Evolutionary conservation across 805 yeast species (phyloP), one percentile per base, ranked within the genome.

Genomic region (Candida xyloterini): DNA sequence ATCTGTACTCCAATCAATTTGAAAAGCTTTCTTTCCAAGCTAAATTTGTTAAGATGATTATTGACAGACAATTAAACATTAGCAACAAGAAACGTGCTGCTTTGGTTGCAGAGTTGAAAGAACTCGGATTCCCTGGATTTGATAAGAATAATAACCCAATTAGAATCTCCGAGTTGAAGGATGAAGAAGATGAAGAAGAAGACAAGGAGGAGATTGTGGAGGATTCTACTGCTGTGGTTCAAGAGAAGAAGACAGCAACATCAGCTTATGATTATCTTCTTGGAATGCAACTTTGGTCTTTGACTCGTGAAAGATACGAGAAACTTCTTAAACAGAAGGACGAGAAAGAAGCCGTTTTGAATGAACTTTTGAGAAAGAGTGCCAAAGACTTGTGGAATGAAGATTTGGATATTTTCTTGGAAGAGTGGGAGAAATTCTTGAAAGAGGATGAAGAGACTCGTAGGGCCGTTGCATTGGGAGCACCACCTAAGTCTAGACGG

Each of bases 251-350:
- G 35, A 82, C 79, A 16, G 65, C 76, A 11, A 71, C 73, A 36
- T 76, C 88, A 8, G 71, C 81, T 6, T 91, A 79, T 62, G 98
- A 93, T 55, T 93, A 93, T 53, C 70, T 93, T 47, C 70, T 93
- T 38, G 95, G 93, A 38, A 85, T 93, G 96, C 78, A 89, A 25
- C 81, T 93, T 48, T 88, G 96, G 93, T 84, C 96, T 27, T 76
- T 93, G 57, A 91, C 99, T 0, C 74, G 73, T 43, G 99, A 93
- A 64, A 76, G 93, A 52, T 93, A 90, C 57, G 90, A 87, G 54
- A 81, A 76, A 50, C 68, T 93, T 49, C 67, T 89, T 53, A 72
- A 73, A 38, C 95, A 90, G 58, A 74, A 78, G 45, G 86, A 79
- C 41, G 81, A 69, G 18, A 83, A 81, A 54, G 91, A 88, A 57